phyloP scores from a whole-genome alignment of 495 filamentous ascomycete species.

The Penicillium lagena region DNA sequence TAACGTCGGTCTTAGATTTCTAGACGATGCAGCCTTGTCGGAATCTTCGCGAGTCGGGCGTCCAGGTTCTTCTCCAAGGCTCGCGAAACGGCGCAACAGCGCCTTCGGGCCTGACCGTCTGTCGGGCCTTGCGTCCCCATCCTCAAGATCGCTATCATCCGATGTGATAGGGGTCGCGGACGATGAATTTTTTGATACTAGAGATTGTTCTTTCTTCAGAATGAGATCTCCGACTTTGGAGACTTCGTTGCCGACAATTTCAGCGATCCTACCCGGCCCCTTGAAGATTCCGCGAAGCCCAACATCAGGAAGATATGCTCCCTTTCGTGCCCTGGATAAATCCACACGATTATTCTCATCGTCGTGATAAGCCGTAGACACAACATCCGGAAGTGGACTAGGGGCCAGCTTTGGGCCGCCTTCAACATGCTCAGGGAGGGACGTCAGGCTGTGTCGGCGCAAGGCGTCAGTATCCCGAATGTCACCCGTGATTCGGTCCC shows the following conservation, averaged over 20 bases:
- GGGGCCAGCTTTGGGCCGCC: constrained; percentile 18
- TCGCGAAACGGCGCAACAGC: constrained; percentile 26
- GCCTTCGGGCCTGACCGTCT: constrained; percentile 20
- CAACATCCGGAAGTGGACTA: constrained; percentile 24
- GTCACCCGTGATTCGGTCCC: constrained; percentile 12
- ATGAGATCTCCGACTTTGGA: constrained; percentile 52
- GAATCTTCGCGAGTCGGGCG: constrained; percentile 23
- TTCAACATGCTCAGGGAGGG: constrained; percentile 10
- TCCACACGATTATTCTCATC: constrained; percentile 15
- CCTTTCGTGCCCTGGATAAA: constrained; percentile 18
- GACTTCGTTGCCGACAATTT: constrained; percentile 50
- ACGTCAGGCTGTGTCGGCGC: constrained; percentile 10
- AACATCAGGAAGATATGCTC: constrained; percentile 23
- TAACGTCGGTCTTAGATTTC: constrained; percentile 31
- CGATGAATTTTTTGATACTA: constrained; percentile 33
- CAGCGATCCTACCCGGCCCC: constrained; percentile 44
- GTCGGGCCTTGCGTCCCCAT: constrained; percentile 25
- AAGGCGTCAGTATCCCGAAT: constrained; percentile 9
- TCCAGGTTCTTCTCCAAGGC: constrained; percentile 27
- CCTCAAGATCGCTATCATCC: constrained; percentile 38
- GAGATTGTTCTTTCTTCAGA: constrained; percentile 38
- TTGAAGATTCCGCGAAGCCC: constrained; percentile 49
- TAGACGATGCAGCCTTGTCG: constrained; percentile 22
- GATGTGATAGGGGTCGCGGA: constrained; percentile 30
- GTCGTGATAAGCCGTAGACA: constrained; percentile 22